Percentiles rank a stretch among this genome's conserved stretches.
These are phyloP conservation scores for Tylopilus rubrobrunneus DNA, from an alignment of 768 basidiomycete genomes.

Conservation along the genomic window DNA sequence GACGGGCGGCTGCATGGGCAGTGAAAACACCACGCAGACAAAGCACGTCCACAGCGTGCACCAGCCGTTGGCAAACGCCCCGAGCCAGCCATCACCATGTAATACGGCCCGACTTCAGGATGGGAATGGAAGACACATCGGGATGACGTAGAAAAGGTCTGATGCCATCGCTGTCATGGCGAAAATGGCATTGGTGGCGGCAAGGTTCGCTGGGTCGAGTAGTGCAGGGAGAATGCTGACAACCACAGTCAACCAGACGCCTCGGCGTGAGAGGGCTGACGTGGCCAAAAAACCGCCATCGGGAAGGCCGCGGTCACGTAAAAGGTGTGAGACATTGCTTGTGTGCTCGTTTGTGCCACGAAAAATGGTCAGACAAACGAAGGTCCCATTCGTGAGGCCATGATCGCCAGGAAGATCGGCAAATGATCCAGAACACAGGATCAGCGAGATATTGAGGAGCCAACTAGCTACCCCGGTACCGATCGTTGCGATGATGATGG, in stretches of 20 bases:
- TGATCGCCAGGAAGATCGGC: slow-evolving; percentile 53
- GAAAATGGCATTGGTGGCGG: slow-evolving; percentile 56
- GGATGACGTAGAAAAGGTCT: slow-evolving; percentile 54
- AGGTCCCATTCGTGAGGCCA: slow-evolving; percentile 51
- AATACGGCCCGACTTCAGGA: slow-evolving; percentile 57
- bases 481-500: slow-evolving; percentile 42
- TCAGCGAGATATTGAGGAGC: slow-evolving; percentile 61
- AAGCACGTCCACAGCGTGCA: slow-evolving; percentile 46
- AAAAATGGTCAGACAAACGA: slow-evolving; percentile 59
- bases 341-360: slow-evolving; percentile 47
- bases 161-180: slow-evolving; percentile 50
- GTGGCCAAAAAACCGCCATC: slow-evolving; percentile 54
- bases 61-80: slow-evolving; percentile 41
- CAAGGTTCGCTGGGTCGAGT: slow-evolving; percentile 48
- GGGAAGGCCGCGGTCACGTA: slow-evolving; percentile 54
- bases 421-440: slow-evolving; percentile 55
- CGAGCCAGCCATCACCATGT: slow-evolving; percentile 50
- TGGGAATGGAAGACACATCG: slow-evolving; percentile 50
- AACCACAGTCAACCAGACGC: slow-evolving; percentile 50
- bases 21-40: slow-evolving; percentile 44
- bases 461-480: slow-evolving; percentile 53
- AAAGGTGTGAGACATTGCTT: slow-evolving; percentile 55
- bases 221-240: slow-evolving; percentile 42
- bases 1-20: slow-evolving; percentile 50
- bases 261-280: slow-evolving; percentile 42